Evolutionary conservation across 2,329 filamentous ascomycete genomes (phyloP).

Genomic region (Botrytis fragariae): DNA sequence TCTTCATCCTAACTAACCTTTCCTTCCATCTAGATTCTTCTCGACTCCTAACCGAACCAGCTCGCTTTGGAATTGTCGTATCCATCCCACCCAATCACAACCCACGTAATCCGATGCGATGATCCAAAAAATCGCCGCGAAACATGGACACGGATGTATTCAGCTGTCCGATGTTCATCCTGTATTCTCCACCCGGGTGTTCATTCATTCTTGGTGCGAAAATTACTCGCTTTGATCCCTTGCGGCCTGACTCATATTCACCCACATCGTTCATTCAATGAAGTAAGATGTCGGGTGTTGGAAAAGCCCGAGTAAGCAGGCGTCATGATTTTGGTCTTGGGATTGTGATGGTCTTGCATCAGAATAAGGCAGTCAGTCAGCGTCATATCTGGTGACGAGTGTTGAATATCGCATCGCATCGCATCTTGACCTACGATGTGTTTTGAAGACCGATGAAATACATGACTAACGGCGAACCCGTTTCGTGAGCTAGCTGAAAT

Average conservation of each 20-base stretch:
- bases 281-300: not conserved
- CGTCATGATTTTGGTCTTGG: not conserved
- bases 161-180: not conserved
- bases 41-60: not conserved
- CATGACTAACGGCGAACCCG: not conserved
- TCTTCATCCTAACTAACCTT: not conserved
- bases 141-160: not conserved
- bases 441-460: not conserved
- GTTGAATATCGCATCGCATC: not conserved
- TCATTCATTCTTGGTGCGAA: not conserved
- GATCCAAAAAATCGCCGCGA: not conserved
- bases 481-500: not conserved
- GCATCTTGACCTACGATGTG: not conserved
- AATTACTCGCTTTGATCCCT: not conserved
- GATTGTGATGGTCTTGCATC: not conserved
- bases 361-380: not conserved
- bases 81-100: not conserved
- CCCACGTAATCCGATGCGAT: not conserved
- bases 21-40: constrained; percentile 5
- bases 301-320: not conserved
- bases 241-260: not conserved
- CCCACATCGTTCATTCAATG: no score
- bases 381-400: not conserved
- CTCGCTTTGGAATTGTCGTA: not conserved
- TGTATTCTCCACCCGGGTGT: no score